Evolutionary conservation across 192 early-diverging fungal species (phyloP), one percentile per base, ranked within the genome.

Genomic region (Backusella macrospora): DNA sequence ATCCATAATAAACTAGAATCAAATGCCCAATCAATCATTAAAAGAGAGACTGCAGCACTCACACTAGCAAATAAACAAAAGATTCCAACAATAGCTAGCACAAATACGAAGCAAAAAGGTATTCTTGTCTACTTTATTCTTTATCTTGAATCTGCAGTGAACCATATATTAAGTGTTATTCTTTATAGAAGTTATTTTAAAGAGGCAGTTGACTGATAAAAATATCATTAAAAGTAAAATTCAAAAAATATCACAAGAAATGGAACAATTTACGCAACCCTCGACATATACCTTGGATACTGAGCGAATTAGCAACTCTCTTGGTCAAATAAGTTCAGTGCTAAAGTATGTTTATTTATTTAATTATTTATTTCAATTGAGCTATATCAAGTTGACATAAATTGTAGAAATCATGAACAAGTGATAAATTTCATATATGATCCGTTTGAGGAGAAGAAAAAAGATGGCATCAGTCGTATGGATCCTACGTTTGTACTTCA

Each of bases 371-470:
- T 4, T 8, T 55, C 18, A 55, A 55, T n/a, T 18, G 18, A 52
- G 18, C 18, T n/a, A n/a, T 6, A 52, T 8, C 16, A 52, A 52
- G 18, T 52, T 18, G 18, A 6, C n/a, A 52, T 23, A 34, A 34
- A 59, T 59, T 59, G 26, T 59, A 59, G 52, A 59, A 59, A 59
- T 5, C 52, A 59, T 29, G 52, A 59, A 59, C 52, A 59, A 12
- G 23, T 59, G 10, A 12, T 59, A 59, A 26, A 26, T 2, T 23
- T 59, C 9, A 3, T 59, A 59, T 59, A 59, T 26, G 21, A 59
- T 23, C 52, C 52, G 26, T 59, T 59, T n/a, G n/a, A 59, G 12
- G 52, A 59, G 52, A 59, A 59, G 23, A 59, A 59, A 59, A 59
- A 6, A 6, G 13, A n/a, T 23, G 18, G 26, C 26, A 59, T 59